These are phyloP conservation scores for Bassia scoparia DNA, from an alignment of 148 eudicot species.

Conservation along the genomic window DNA sequence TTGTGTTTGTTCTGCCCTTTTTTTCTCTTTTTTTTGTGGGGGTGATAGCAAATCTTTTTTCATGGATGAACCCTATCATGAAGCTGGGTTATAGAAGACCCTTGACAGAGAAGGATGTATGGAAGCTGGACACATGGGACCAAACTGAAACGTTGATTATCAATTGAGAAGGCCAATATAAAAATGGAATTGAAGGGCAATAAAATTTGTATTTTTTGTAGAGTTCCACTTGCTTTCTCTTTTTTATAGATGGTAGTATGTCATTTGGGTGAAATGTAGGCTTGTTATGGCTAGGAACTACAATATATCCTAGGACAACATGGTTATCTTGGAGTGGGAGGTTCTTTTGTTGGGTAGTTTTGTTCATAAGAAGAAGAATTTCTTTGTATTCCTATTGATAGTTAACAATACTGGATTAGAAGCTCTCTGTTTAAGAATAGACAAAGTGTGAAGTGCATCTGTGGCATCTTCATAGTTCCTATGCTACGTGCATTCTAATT, in stretches of 20 bases:
- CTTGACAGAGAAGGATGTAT: conserved; percentile 89
- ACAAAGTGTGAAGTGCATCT: too few species aligned
- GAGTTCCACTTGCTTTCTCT: background rate
- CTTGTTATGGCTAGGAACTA: background rate
- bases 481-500: too few species aligned
- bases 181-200: background rate
- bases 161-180: conserved; percentile 16
- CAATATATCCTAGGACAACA: background rate
- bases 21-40: too few species aligned
- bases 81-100: conserved; percentile 79
- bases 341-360: background rate
- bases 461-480: too few species aligned
- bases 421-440: background rate
- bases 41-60: conserved; percentile 57
- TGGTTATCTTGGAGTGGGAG: background rate
- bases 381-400: background rate
- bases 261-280: background rate
- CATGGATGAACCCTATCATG: conserved; percentile 91
- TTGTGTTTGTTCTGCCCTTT: conserved; percentile 10
- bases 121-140: conserved; percentile 97
- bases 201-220: background rate
- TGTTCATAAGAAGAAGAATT: background rate
- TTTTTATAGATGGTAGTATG: background rate
- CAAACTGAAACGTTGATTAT: conserved; percentile 73
- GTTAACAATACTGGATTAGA: background rate